Evolutionary conservation across 805 yeast genomes (phyloP), one percentile per base, ranked within the genome.

Genomic region (Pichia manshurica): DNA sequence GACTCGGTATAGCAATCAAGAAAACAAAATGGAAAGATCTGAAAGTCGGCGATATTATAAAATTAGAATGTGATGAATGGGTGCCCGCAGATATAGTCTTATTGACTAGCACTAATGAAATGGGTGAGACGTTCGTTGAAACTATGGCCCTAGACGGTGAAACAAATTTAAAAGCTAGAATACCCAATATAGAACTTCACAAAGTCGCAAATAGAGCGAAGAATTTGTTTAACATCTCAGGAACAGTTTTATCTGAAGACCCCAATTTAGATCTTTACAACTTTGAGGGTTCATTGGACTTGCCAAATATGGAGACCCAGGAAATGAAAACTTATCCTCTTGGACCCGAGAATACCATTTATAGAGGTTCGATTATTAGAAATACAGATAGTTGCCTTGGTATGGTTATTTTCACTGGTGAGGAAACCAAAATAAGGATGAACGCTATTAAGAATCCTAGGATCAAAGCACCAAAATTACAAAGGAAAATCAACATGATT

Each of bases 101-200:
- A 2, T 60, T 93, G 37, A 76, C 90, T 1, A 79, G 88, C 3
- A 78, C 80, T 34, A 76, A 75, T 52, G 89, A 84, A 35, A 77
- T 81, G 48, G 74, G 76, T 33, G 78, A 74, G 46, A 77, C 87
- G 1, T 87, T 79, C 54, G 81, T 90, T 17, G 99, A 93, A 64
- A 93, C 99, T 1, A 89, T 91, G 91, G 99, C 96, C 1, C 72
- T 93, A 42, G 99, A 93, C 66, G 99, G 99, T 44, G 99, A 93
- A 65, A 93, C 98, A 0, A 91, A 89, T 61, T 71, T 93, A 51
- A 93, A 93, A 63, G 74, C 86, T 7, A 81, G 79, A 56, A 67
- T 69, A 17, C 86, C 96, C 0, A 84, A 82, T 52, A 71, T 75
- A 2, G 86, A 81, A 51, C 55, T 91, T 2, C 73, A 81, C 36